Percentiles rank a stretch among this genome's conserved stretches.
phyloP scores from a whole-genome alignment of 768 basidiomycete genomes.

The Punctularia strigosozonata region DNA sequence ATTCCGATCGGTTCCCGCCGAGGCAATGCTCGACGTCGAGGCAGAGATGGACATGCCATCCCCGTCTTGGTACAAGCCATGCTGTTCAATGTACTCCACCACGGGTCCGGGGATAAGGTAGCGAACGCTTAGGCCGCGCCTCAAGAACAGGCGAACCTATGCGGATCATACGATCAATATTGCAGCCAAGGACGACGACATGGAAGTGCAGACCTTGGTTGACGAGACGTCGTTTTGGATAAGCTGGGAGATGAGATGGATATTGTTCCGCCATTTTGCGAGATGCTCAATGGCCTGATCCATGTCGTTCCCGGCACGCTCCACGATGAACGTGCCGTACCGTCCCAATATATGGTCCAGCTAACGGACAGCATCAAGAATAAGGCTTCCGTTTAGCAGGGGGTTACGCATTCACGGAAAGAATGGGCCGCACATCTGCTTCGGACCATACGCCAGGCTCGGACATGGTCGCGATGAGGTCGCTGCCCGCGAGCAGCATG shows the following conservation, averaged over 20 bases:
- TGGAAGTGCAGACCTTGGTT: slow-evolving; percentile 52
- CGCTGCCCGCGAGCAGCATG: slow-evolving; percentile 95
- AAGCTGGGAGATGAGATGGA: slow-evolving; percentile 84
- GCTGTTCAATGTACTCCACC: slow-evolving; percentile 87
- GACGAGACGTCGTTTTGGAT: slow-evolving; percentile 97
- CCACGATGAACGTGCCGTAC: slow-evolving; percentile 91
- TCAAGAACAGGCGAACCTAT: slow-evolving; percentile 58
- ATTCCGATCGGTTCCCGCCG: too few relatives aligned
- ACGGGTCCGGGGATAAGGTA: slow-evolving; percentile 88
- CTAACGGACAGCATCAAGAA: slow-evolving; percentile 27
- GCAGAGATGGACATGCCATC: background rate
- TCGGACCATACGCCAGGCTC: slow-evolving; percentile 98
- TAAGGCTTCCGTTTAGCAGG: slow-evolving; percentile 1
- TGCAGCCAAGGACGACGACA: background rate
- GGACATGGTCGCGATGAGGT: slow-evolving; percentile 95
- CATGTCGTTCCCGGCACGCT: slow-evolving; percentile 89
- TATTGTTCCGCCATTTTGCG: slow-evolving; percentile 71
- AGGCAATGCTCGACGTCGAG: too few relatives aligned
- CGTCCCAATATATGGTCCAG: slow-evolving; percentile 92
- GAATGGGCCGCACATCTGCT: slow-evolving; percentile 59
- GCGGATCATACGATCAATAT: slow-evolving; percentile 1
- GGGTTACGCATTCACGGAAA: slow-evolving; percentile 1
- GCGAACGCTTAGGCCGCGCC: slow-evolving; percentile 71
- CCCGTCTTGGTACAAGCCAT: slow-evolving; percentile 63
- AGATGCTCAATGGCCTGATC: slow-evolving; percentile 68